Conservation (phyloP, 78 protist genomes). For the Tieghemostelium lacteum region DNA sequence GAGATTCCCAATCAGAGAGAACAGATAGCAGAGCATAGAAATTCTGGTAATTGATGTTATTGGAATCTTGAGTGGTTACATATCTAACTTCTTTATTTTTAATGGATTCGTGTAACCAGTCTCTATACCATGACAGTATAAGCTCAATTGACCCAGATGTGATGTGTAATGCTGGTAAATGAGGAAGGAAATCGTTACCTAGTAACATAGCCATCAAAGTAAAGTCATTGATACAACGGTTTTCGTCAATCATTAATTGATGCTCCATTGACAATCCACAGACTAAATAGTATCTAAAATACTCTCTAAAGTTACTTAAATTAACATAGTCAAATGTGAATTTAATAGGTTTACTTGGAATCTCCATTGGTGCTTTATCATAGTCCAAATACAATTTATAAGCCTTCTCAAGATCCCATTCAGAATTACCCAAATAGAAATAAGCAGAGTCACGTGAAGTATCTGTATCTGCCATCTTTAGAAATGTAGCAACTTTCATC, state of each 20-base stretch:
- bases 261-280: background rate
- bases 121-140: slow-evolving; percentile 81
- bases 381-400: slow-evolving; percentile 8
- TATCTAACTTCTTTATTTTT: background rate
- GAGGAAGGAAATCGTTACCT: slow-evolving; percentile 99
- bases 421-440: slow-evolving; percentile 47
- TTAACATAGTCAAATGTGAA: slow-evolving; percentile 48
- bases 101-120: background rate
- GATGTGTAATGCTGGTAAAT: slow-evolving; percentile 95
- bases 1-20: slow-evolving; percentile 25
- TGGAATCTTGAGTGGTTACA: background rate
- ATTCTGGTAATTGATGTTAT: background rate
- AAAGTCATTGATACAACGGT: slow-evolving; percentile 95
- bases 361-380: slow-evolving; percentile 25
- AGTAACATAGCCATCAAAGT: slow-evolving; percentile 95
- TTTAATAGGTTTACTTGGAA: background rate
- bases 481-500: background rate
- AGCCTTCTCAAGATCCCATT: slow-evolving; percentile 51
- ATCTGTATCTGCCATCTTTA: background rate
- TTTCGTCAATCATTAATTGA: slow-evolving; percentile 64
- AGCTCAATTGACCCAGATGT: slow-evolving; percentile 90
- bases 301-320: slow-evolving; percentile 61
- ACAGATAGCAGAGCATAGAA: background rate
- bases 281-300: slow-evolving; percentile 32
- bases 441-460: slow-evolving; percentile 10